Conservation (phyloP, 495 filamentous ascomycete genomes). For the Podospora fimiseda region DNA sequence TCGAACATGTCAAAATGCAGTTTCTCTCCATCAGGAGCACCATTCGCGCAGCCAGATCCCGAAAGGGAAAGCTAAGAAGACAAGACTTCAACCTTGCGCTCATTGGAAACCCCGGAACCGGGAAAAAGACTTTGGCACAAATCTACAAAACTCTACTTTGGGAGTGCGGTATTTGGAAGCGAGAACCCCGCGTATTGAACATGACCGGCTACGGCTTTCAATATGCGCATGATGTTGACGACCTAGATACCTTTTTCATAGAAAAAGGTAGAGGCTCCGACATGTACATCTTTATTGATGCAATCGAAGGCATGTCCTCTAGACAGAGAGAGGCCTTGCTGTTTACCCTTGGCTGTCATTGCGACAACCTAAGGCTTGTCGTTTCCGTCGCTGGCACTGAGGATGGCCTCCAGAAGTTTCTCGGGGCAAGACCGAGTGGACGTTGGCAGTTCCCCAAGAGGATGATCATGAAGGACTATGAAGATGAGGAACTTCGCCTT, state of each 20-base stretch:
- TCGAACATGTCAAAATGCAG: constrained; percentile 54
- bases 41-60: constrained; percentile 40
- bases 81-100: constrained; percentile 52
- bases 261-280: constrained; percentile 39
- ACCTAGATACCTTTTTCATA: neutral
- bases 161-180: constrained; percentile 42
- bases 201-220: neutral
- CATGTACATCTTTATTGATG: constrained; percentile 42
- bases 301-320: constrained; percentile 46
- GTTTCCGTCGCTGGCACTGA: constrained; percentile 58
- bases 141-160: constrained; percentile 55
- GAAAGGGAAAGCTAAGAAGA: constrained; percentile 40
- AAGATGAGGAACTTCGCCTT: constrained; percentile 47
- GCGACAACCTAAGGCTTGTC: constrained; percentile 32
- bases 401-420: constrained; percentile 57
- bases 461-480: constrained; percentile 54
- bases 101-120: constrained; percentile 61
- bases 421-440: constrained; percentile 58
- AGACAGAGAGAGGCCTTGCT: neutral
- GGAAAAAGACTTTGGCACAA: constrained; percentile 62
- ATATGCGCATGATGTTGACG: neutral
- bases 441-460: constrained; percentile 51
- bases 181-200: constrained; percentile 18
- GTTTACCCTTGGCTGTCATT: neutral
- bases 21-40: constrained; percentile 52